Conservation (phyloP, 108 stramenopile species). For the Seminavis robusta region DNA sequence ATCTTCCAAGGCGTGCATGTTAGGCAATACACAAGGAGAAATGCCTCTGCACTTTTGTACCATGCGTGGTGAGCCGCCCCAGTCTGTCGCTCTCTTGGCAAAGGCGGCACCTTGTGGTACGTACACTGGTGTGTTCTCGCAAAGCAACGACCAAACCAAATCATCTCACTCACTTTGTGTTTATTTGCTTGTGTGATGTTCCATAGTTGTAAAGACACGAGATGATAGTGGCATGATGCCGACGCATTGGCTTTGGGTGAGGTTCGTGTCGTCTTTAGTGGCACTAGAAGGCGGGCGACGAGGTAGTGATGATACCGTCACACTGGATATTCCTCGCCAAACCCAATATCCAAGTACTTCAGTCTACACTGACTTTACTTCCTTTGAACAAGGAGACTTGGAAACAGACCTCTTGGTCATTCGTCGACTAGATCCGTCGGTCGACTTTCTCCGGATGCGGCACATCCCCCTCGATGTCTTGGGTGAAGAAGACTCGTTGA, state of each 20-base stretch:
- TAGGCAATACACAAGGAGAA: conserved; percentile 71
- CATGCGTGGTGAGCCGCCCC: conserved; percentile 71
- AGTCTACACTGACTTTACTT: conserved; percentile 42
- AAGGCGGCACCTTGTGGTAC: conserved; percentile 66
- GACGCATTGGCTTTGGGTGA: conserved; percentile 71
- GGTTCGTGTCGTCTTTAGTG: conserved; percentile 61
- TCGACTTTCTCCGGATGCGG: conserved; percentile 76
- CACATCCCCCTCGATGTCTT: conserved; percentile 63
- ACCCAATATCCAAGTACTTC: background rate
- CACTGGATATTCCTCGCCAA: background rate
- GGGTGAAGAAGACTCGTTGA: conserved; percentile 30
- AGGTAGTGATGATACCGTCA: conserved; percentile 5
- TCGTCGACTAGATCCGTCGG: conserved; percentile 58
- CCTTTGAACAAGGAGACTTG: conserved; percentile 49
- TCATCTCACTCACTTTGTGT: too few relatives aligned
- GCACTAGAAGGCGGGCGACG: conserved; percentile 38
- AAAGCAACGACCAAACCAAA: too few relatives aligned
- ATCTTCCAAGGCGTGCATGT: conserved; percentile 33
- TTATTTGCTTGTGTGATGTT: too few relatives aligned
- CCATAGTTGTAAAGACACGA: conserved; percentile 47
- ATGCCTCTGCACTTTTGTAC: conserved; percentile 75
- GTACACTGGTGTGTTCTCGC: too few relatives aligned
- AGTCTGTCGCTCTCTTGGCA: conserved; percentile 46
- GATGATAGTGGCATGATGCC: conserved; percentile 73
- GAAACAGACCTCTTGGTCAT: conserved; percentile 39